Percentiles rank a stretch among this genome's conserved stretches.
Conservation (phyloP, 2,329 filamentous ascomycete species). For the Pseudofabraea citricarpa region DNA sequence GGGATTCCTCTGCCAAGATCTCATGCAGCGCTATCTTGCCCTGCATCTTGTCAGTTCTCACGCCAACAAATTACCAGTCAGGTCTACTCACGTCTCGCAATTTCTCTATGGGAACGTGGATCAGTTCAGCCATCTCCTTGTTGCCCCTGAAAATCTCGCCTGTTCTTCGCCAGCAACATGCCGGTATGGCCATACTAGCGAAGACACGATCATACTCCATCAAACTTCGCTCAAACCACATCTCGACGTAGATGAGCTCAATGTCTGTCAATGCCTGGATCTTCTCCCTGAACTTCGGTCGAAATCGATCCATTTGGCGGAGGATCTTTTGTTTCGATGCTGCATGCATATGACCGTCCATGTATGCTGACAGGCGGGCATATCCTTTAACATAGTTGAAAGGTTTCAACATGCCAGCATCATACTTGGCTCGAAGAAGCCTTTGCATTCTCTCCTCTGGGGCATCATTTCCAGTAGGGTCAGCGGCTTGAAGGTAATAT, state of each 20-base stretch:
- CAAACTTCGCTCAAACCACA: slow-evolving; percentile 96
- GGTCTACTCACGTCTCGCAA: slow-evolving; percentile 72
- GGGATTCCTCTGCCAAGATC: slow-evolving; percentile 88
- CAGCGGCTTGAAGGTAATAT: slow-evolving; percentile 95
- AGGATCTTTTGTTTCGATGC: slow-evolving; percentile 86
- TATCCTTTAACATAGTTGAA: slow-evolving; percentile 99
- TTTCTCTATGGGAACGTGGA: slow-evolving; percentile 86
- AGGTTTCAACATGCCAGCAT: slow-evolving; percentile 87
- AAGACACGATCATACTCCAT: slow-evolving; percentile 99
- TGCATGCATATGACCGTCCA: slow-evolving; percentile 81
- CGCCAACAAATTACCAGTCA: not conserved
- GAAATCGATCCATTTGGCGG: slow-evolving; percentile 84
- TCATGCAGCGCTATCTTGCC: slow-evolving; percentile 94
- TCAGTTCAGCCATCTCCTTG: slow-evolving; percentile 97
- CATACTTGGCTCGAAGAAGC: slow-evolving; percentile 90
- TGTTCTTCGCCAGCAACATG: slow-evolving; percentile 93
- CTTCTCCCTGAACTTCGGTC: slow-evolving; percentile 93
- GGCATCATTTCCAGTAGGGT: slow-evolving; percentile 80
- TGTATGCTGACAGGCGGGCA: slow-evolving; percentile 80
- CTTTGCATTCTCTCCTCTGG: slow-evolving; percentile 95
- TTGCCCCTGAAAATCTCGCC: slow-evolving; percentile 97
- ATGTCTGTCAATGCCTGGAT: slow-evolving; percentile 90
- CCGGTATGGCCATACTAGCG: slow-evolving; percentile 96
- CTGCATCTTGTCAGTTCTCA: slow-evolving; percentile 37
- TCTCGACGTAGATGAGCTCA: slow-evolving; percentile 90